phyloP scores from a whole-genome alignment of 345 rosid genomes.

The Isatis tinctoria region DNA sequence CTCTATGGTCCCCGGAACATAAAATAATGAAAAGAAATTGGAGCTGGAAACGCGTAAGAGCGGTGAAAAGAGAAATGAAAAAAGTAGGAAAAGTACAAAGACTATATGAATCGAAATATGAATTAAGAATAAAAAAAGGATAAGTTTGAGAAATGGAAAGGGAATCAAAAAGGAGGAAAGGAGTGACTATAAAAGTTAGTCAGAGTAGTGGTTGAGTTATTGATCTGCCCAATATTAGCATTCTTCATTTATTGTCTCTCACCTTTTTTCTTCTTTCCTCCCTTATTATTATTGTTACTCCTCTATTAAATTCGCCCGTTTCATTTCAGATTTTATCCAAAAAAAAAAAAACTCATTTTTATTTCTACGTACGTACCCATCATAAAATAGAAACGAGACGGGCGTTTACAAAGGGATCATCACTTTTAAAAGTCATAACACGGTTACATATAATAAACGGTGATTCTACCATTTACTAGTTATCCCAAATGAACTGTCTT shows the following conservation, averaged over 20 bases:
- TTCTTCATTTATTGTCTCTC: conserved; percentile 41
- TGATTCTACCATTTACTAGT: background rate
- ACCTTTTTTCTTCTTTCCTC: background rate
- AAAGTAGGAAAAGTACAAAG: conserved; percentile 25
- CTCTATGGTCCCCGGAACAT: conserved; percentile 2
- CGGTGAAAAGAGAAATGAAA: conserved; percentile 20
- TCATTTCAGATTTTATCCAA: background rate
- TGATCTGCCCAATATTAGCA: conserved; percentile 59
- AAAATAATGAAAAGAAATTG: conserved; percentile 11
- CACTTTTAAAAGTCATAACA: background rate
- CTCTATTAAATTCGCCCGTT: conserved; percentile 19
- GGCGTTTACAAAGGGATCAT: background rate
- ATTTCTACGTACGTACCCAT: background rate
- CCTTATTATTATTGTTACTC: background rate
- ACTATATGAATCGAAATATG: conserved; percentile 21
- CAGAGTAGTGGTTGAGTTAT: conserved; percentile 84
- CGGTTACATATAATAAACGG: background rate
- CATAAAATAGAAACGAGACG: background rate
- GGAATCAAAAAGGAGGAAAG: conserved; percentile 60
- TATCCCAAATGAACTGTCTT: background rate
- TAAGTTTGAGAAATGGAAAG: conserved; percentile 32
- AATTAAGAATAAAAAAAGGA: background rate
- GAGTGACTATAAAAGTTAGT: conserved; percentile 49
- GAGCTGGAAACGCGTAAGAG: conserved; percentile 27
- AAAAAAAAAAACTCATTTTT: background rate